Conservation (phyloP, 2,329 filamentous ascomycete species). For the Aspergillus felis region DNA sequence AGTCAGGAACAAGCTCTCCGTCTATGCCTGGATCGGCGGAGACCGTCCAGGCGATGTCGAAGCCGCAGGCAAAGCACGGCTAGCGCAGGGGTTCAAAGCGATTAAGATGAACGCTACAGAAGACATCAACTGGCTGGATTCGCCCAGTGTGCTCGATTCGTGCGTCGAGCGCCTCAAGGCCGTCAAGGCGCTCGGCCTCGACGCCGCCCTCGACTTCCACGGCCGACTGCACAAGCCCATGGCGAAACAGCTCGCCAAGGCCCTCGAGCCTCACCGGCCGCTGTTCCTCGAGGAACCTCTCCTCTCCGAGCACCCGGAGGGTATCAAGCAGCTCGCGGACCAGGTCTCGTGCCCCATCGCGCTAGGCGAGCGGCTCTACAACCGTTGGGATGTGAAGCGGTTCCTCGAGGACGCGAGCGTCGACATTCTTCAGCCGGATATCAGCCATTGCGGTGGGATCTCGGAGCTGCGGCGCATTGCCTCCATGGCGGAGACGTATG, state of each 20-base stretch:
- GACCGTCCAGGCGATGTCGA: slow-evolving; percentile 67
- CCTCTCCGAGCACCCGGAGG: slow-evolving; percentile 65
- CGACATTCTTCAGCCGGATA: slow-evolving; percentile 70
- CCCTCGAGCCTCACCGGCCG: slow-evolving; percentile 63
- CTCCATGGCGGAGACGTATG: slow-evolving; percentile 68
- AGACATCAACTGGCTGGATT: slow-evolving; percentile 73
- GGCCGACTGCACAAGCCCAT: slow-evolving; percentile 75
- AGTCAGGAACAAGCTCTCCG: slow-evolving; percentile 63
- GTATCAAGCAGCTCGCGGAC: slow-evolving; percentile 57
- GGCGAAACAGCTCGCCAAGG: slow-evolving; percentile 69
- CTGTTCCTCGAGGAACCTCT: slow-evolving; percentile 75
- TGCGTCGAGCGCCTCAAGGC: slow-evolving; percentile 64
- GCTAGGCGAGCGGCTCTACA: slow-evolving; percentile 67
- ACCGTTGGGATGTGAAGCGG: slow-evolving; percentile 68
- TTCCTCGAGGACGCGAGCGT: slow-evolving; percentile 66
- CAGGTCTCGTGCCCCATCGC: slow-evolving; percentile 63
- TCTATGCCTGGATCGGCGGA: slow-evolving; percentile 77
- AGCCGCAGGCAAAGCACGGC: slow-evolving; percentile 49
- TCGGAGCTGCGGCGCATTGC: slow-evolving; percentile 68
- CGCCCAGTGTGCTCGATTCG: slow-evolving; percentile 59
- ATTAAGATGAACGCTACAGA: slow-evolving; percentile 79
- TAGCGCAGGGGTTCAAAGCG: slow-evolving; percentile 38
- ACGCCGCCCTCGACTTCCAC: slow-evolving; percentile 74
- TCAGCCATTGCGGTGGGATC: slow-evolving; percentile 68
- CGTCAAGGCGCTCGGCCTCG: slow-evolving; percentile 66